Conservation (phyloP, 2,329 filamentous ascomycete genomes). For the Penicillium italicum region DNA sequence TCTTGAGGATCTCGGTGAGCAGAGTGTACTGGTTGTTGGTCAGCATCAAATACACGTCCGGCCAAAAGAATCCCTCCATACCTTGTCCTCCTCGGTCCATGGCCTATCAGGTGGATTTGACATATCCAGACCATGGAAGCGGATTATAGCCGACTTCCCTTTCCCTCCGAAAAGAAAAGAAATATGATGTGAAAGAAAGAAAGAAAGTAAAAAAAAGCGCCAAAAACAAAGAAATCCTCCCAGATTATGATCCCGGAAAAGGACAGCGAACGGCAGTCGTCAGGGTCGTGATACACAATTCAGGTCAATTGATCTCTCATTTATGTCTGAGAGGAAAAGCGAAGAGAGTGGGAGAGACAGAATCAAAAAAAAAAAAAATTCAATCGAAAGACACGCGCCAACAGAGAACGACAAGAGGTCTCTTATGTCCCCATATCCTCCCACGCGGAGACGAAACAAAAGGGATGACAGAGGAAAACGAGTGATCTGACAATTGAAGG, state of each 20-base stretch:
- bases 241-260: constrained; percentile 21
- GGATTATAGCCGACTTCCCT: constrained; percentile 14
- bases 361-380: constrained; percentile 6
- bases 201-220: constrained; percentile 7
- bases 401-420: constrained; percentile 18
- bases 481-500: constrained; percentile 9
- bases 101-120: constrained; percentile 42
- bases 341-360: constrained; percentile 13
- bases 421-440: constrained; percentile 15
- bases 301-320: constrained; percentile 23
- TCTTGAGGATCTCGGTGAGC: constrained; percentile 43
- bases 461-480: constrained; percentile 9
- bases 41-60: constrained; percentile 7
- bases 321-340: constrained; percentile 4
- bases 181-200: constrained; percentile 12
- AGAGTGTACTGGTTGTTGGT: constrained; percentile 35
- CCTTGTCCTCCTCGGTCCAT: constrained; percentile 48
- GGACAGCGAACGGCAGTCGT: constrained; percentile 15
- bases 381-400: constrained; percentile 16
- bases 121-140: constrained; percentile 43
- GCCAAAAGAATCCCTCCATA: constrained; percentile 21
- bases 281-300: constrained; percentile 8
- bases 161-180: constrained; percentile 14
- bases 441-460: constrained; percentile 10
- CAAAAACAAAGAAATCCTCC: constrained; percentile 30